Base-by-base conservation (phyloP, 2,329 filamentous ascomycete genomes). In the Fusarium sp. region DNA sequence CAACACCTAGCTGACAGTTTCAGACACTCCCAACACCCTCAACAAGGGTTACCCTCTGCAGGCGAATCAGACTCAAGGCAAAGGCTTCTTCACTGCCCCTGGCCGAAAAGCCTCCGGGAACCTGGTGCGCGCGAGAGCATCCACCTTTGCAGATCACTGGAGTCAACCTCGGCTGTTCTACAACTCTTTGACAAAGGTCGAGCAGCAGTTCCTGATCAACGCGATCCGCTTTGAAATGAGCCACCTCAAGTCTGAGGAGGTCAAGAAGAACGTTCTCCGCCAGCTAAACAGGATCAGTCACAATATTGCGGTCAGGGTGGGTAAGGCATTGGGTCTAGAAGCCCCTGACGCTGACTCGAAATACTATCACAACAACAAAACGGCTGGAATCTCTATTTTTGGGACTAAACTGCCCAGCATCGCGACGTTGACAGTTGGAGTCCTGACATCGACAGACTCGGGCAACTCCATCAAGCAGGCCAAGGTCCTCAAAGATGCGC, bases 121-220 rank as follows among this genome's bases (percentile, higher is more conserved):
- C 11, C 86, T 94, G 5, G 81, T 88, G 3, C 90, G 92, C 57
- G 84, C 84, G 16, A 84, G 89, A 20, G 90, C 91, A n/a, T 83
- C 86, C 0, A 92, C 90, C 2, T 94, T 94, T 79, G 81, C 87
- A n/a, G 92, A 94, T 78, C 90, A 91, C 79, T 94, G 92, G 91
- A 90, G 89, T 4, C 93, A 95, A 79, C 89, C 92, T 0, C 89
- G 92, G 2, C 86, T 94, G 14, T 94, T 94, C 84, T 94, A 89
- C 87, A 94, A 94, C 86, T 94, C 91, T 0, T 85, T 95, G 59
- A 85, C 87, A 2, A 85, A 87, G 2, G 86, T 86, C 0, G 92
- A 94, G 82, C 89, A 93, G 80, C 92, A 94, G 78, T 91, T 93
- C 78, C 81, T 94, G 42, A 87, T 94, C 83, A 92, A 94, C 80